These are phyloP conservation scores for Microdochium trichocladiopsis DNA, from an alignment of 2,329 filamentous ascomycete genomes.

Conservation along the genomic window DNA sequence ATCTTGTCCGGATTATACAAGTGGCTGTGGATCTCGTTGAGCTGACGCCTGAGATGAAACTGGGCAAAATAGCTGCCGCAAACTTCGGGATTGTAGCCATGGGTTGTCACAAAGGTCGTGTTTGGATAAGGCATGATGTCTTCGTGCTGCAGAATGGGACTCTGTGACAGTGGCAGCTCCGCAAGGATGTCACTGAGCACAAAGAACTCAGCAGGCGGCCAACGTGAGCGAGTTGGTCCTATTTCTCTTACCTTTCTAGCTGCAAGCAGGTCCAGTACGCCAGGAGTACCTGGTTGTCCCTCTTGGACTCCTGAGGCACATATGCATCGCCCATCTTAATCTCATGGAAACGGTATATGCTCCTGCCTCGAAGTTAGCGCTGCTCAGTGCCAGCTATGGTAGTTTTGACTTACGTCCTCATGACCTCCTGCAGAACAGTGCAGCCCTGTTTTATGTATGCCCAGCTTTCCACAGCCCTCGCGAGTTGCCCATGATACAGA, in stretches of 20 bases:
- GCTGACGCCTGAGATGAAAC: conserved; percentile 55
- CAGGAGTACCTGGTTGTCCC: conserved; percentile 61
- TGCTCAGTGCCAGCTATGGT: background rate
- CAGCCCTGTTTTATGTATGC: conserved; percentile 51
- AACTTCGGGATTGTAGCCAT: conserved; percentile 38
- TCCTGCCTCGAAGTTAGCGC: conserved; percentile 23
- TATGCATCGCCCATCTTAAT: conserved; percentile 19
- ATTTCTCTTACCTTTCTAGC: conserved; percentile 67
- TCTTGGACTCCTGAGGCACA: conserved; percentile 13
- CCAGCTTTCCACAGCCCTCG: conserved; percentile 79
- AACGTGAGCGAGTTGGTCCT: no score
- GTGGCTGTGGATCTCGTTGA: conserved; percentile 55
- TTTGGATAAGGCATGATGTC: conserved; percentile 62
- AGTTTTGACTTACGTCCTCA: conserved; percentile 57
- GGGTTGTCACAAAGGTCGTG: conserved; percentile 33
- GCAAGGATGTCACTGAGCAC: conserved; percentile 81
- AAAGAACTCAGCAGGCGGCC: background rate
- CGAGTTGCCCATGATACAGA: conserved; percentile 83
- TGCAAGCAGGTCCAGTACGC: conserved; percentile 94
- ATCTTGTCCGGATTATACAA: conserved; percentile 38
- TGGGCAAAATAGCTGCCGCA: conserved; percentile 56
- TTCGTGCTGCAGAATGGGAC: conserved; percentile 54
- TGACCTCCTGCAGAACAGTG: conserved; percentile 59
- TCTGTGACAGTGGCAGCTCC: conserved; percentile 63
- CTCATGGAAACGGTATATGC: conserved; percentile 38